Evolutionary conservation across 345 rosid genomes (phyloP), one percentile per base, ranked within the genome.

Genomic region (Gossypium raimondii): DNA sequence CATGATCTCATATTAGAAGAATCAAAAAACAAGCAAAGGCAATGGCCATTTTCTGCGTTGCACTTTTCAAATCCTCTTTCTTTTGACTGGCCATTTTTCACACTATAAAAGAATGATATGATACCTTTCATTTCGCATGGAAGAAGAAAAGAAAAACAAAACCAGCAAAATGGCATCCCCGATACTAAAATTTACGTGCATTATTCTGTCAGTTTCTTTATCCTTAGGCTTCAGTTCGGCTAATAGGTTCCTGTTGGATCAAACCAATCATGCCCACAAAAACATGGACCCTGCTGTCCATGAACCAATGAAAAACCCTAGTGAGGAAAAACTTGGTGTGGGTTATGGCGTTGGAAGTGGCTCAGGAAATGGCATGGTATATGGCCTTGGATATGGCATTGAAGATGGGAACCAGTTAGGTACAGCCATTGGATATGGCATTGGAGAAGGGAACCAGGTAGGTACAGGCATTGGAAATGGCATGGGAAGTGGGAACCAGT

Each of bases 171-270:
- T 87, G 96, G 80, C 58, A 53, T 53, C 78, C 2, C 25, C 47
- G 10, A 45, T 70, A 57, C 79, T 56, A 72, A 84, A 66, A 75
- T 70, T 80, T 76, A 77, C 50, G 38, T 79, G 76, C 79, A 29
- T 74, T 45, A 67, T 77, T 70, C 74, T 89, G 1, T 27, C 87
- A 29, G 67, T 89, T 12, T 76, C 84, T 64, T 65, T 84, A 43
- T 82, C 81, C 80, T 76, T 80, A 22, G 80, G 78, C 84, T 82
- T 77, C 44, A 77, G 79, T 82, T 81, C n/a, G 11, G 88, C 88
- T 57, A 79, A 70, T 55, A 83, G 87, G 81, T 48, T 81, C 76
- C 83, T 85, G 4, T 50, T 75, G 81, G 88, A 84, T 72, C 76
- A 70, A 53, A 56, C 76, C 29, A 52, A 25, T 61, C 67, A 57